Conservation (phyloP, 345 rosid species). For the Eucalyptus victrix region DNA sequence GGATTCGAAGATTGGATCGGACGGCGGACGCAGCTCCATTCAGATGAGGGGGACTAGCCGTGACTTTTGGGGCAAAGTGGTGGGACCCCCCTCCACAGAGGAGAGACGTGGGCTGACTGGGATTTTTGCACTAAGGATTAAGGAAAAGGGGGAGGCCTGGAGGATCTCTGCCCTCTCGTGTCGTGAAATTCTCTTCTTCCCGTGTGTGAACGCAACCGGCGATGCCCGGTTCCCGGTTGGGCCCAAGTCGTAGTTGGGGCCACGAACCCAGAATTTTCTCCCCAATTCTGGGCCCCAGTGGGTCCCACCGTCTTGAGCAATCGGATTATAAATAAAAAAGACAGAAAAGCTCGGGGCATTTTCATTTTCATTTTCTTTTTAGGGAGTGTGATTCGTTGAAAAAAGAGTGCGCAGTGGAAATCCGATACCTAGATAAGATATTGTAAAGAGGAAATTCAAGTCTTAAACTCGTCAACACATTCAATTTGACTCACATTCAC, state of each 20-base stretch:
- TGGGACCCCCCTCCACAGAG: background rate
- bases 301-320: background rate
- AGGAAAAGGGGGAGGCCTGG: background rate
- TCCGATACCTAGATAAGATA: too few species aligned
- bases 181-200: background rate
- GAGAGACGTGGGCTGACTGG: background rate
- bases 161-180: background rate
- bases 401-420: accelerated
- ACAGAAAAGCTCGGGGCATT: background rate
- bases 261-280: background rate
- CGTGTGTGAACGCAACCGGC: background rate
- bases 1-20: background rate
- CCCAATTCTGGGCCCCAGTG: background rate
- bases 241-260: background rate
- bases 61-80: background rate
- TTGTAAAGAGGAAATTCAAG: accelerated
- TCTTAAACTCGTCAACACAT: background rate
- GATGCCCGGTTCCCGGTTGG: background rate
- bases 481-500: accelerated
- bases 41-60: background rate
- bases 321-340: background rate
- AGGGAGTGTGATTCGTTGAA: background rate
- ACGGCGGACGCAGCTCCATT: background rate
- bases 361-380: background rate
- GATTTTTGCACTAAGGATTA: background rate